Evolutionary conservation across 441 rosid genomes (phyloP), one percentile per base, ranked within the genome.

Genomic region (Gossypium gossypioides): DNA sequence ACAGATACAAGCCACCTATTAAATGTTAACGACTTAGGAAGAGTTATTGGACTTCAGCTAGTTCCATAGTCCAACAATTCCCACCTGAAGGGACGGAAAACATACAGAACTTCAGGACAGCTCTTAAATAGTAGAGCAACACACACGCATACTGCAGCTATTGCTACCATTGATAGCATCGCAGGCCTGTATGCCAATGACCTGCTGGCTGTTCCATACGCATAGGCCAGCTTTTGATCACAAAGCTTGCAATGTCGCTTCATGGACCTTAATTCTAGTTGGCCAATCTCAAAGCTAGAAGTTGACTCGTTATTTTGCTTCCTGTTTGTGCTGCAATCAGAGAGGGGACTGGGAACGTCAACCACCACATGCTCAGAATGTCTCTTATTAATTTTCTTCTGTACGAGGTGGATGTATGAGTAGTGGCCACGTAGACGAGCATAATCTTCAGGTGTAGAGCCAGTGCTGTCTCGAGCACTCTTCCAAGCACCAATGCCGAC

Each of bases 101-200:
- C 89, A 19, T 81, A 91, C 66, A 88, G 82, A 16, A 93, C 98
- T 76, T 93, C 98, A 1, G 97, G 97, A 29, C 81, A 87, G 77
- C 97, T 91, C 88, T 93, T 93, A 83, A 93, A 93, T 60, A 91
- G 81, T 62, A 93, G 96, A 21, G 98, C 97, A 37, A 93, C 97
- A 18, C 98, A 93, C 46, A 91, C 97, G 2, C 98, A 93, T 40
- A 91, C 98, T 2, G 97, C 96, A 6, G 98, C 98, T 9, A 93
- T 81, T 2, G 90, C 91, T 77, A 93, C 92, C 97, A 91, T 89
- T 3, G 98, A 91, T 40, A 93, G 83, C 98, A 93, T 88, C 40
- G 98, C 89, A 0, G 98, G 98, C 81, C 91, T 85, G 86, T 91
- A 93, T 46, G 81, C 78, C 6, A 89, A 77, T 29, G 94, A 82